Evolutionary conservation across 495 filamentous ascomycete species (phyloP).

Genomic region (Parathielavia appendiculata): DNA sequence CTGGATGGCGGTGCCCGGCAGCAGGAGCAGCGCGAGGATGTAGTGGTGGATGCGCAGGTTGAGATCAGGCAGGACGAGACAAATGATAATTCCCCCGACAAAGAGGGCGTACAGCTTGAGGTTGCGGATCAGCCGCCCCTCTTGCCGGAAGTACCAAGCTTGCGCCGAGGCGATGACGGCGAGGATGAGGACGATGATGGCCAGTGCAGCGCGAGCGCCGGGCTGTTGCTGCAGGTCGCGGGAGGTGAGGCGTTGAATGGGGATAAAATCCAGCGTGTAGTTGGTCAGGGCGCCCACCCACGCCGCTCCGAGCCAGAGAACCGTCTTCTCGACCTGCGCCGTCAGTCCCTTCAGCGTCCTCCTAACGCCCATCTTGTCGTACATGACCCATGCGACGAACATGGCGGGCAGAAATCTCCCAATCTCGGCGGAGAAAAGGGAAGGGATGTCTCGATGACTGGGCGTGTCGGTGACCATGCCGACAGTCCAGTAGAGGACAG

Average conservation of each 20-base stretch:
- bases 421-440: conserved; percentile 60
- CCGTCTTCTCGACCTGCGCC: conserved; percentile 63
- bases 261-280: conserved; percentile 78
- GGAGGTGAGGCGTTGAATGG: conserved; percentile 67
- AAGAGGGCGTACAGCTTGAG: conserved; percentile 64
- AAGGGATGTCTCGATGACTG: conserved; percentile 40
- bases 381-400: conserved; percentile 71
- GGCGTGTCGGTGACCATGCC: conserved; percentile 75
- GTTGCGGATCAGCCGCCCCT: conserved; percentile 61
- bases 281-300: conserved; percentile 80
- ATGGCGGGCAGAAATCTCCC: conserved; percentile 71
- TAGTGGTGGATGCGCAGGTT: conserved; percentile 95
- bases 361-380: conserved; percentile 53
- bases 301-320: conserved; percentile 68
- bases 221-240: conserved; percentile 74
- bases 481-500: conserved; percentile 70
- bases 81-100: conserved; percentile 53
- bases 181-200: conserved; percentile 59
- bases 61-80: conserved; percentile 65
- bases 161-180: conserved; percentile 57
- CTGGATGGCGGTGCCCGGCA: conserved; percentile 79
- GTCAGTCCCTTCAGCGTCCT: conserved; percentile 50
- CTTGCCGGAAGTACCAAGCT: conserved; percentile 65
- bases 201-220: conserved; percentile 66
- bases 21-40: conserved; percentile 73